Base-by-base conservation (phyloP, 2,329 filamentous ascomycete species). In the Paramyrothecium roridum region DNA sequence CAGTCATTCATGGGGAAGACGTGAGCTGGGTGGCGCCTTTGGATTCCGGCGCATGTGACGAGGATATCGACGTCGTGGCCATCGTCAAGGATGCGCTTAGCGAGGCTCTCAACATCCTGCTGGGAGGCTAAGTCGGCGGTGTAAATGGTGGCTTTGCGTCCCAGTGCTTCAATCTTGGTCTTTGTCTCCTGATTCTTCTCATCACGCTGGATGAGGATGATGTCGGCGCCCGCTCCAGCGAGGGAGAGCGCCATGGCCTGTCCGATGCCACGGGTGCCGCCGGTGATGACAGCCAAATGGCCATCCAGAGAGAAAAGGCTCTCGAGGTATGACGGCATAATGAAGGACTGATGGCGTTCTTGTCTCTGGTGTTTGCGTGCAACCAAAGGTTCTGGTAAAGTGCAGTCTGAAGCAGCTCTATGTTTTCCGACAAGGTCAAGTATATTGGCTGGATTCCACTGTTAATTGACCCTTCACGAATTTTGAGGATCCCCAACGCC, bases 31-130 rank as follows among this genome's bases (percentile, higher is more conserved):
- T 88, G 83, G 30, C 86, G 76, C 54, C 79, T 74, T 63, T 89
- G 86, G 61, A 89, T 87, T n/a, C 86, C 86, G 17, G 83, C 86
- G 68, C 83, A 85, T 67, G 86, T 88, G 57, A 88, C 70, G 7
- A 89, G 77, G 61, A 89, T 85, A 65, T 84, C 73, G 56, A 87
- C 57, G 50, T 65, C 59, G 53, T 66, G 61, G 19, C 60, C 60
- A 48, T 63, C 59, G 20, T 12, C 54, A 1, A 65, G 57, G n/a
- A 65, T 58, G 8, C 55, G 50, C 26, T 47, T 40, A 2, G 54
- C 53, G 21, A 64, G 53, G 50, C 43, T 56, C n/a, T 60, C 57
- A 3, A 62, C 62, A 11, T 56, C 26, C 11, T 52, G 48, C 21
- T 61, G 60, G 26, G 55, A 54, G 43, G 58, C 52, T 16, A 67